Percentiles rank a stretch among this genome's conserved stretches.
phyloP scores from a whole-genome alignment of 2,329 filamentous ascomycete genomes.

The Niveomyces coronatus region DNA sequence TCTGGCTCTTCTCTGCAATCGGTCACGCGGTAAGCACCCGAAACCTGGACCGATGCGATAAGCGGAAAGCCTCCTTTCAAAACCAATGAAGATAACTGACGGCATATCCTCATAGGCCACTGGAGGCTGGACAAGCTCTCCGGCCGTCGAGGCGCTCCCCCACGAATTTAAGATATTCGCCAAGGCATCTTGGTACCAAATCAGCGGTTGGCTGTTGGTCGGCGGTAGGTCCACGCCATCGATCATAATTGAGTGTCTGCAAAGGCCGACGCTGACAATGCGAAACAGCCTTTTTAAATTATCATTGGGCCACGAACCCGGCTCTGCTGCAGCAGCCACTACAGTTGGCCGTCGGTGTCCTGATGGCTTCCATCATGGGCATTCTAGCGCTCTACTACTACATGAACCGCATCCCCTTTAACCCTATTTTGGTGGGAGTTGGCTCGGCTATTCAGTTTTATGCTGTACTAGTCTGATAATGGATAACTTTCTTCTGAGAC shows the following conservation, averaged over 20 bases:
- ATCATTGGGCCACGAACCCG: constrained; percentile 9
- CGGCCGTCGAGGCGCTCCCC: constrained; percentile 5
- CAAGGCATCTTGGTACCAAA: constrained; percentile 5
- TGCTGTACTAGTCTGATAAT: too few species aligned
- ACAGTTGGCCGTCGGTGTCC: constrained; percentile 4
- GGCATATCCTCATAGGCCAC: neutral
- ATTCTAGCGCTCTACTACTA: constrained; percentile 2
- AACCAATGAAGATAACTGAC: neutral
- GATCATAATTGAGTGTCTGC: neutral
- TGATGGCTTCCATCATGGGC: constrained; percentile 1
- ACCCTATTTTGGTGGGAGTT: too few species aligned
- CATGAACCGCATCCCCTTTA: too few species aligned
- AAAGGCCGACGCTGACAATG: neutral
- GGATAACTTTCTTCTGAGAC: too few species aligned
- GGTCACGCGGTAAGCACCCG: constrained; percentile 4
- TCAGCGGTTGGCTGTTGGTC: constrained; percentile 3
- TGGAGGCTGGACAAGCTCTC: constrained; percentile 6
- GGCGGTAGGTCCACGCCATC: neutral
- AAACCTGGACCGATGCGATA: neutral
- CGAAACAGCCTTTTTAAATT: constrained; percentile 7
- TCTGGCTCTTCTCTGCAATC: constrained; percentile 4
- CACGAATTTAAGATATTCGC: constrained; percentile 3
- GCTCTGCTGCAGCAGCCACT: constrained; percentile 5
- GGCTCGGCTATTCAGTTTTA: too few species aligned
- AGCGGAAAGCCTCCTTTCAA: too few species aligned